Conservation (phyloP, 2,329 filamentous ascomycete genomes). For the Stromatinia cepivora region DNA sequence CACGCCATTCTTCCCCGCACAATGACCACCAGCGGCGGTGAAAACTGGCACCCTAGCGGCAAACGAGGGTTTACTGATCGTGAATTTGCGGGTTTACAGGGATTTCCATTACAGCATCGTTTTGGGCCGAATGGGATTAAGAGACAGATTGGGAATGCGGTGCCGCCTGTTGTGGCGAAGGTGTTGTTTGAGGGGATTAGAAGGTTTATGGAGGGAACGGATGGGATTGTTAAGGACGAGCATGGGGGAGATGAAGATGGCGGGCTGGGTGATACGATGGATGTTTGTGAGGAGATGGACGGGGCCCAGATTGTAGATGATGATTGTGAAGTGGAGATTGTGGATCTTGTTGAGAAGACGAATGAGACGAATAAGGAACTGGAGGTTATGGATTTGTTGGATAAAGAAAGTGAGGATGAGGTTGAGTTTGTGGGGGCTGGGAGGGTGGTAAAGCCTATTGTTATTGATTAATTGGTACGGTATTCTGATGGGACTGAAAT, state of each 20-base stretch:
- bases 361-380: neutral
- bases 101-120: constrained; percentile 62
- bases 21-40: constrained; percentile 64
- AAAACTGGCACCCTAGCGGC: constrained; percentile 66
- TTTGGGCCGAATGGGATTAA: constrained; percentile 53
- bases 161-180: constrained; percentile 61
- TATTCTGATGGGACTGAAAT: neutral
- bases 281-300: neutral
- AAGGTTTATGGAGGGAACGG: constrained; percentile 41
- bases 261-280: neutral
- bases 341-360: neutral
- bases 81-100: constrained; percentile 69
- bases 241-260: neutral
- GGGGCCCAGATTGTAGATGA: neutral
- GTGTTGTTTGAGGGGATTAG: constrained; percentile 44
- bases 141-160: constrained; percentile 77
- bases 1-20: constrained; percentile 53
- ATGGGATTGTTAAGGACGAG: constrained; percentile 38
- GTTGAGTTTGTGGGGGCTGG: neutral
- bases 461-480: constrained; percentile 5
- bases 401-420: neutral
- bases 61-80: constrained; percentile 59
- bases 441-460: neutral
- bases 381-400: no score
- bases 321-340: neutral